Base-by-base conservation (phyloP, 371 early-diverging fungal genomes). In the Saksenaea vasiformis region DNA sequence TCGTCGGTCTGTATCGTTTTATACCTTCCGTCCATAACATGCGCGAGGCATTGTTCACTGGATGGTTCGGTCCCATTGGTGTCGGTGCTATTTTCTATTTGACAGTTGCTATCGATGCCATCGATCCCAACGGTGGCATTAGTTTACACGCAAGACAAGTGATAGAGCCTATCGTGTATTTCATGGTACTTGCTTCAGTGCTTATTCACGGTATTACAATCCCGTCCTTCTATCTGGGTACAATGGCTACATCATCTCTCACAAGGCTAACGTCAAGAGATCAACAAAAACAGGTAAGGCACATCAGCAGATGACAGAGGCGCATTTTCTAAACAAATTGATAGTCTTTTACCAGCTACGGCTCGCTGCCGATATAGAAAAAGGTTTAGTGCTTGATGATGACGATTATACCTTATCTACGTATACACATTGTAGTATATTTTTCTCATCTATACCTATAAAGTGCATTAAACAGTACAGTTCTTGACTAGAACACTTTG, bases 21-120 rank as follows among this genome's bases (percentile, higher is more conserved):
- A 88, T 94, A 13, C 91, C 93, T 0, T 85, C 90, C 1, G 70
- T 97, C 7, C 73, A 75, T 19, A 90, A 69, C 4, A 85, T 75
- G 68, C 85, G 88, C 17, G 95, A 98, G 65, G 95, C 93, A 0
- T 64, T 95, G 0, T 97, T 97, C 74, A 88, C 93, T 0, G 99
- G 99, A 1, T 98, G 95, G 94, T 98, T 97, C 79, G 98, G 98
- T 0, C 98, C 98, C 5, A 91, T 98, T 14, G 98, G 98, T 44
- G 82, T 87, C 1, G 87, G 91, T 1, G 96, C 98, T 1, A 69
- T 98, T 1, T 98, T 86, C 61, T 92, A 91, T 63, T 80, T 85
- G 22, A 77, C 82, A 31, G 75, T 85, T 17, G 85, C 90, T 0
- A 71, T 81, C 3, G 76, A 79, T n/a, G 56, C 70, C 38, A 55